Conservation (phyloP, 2,329 filamentous ascomycete genomes). For the Tolypocladium tundrense region DNA sequence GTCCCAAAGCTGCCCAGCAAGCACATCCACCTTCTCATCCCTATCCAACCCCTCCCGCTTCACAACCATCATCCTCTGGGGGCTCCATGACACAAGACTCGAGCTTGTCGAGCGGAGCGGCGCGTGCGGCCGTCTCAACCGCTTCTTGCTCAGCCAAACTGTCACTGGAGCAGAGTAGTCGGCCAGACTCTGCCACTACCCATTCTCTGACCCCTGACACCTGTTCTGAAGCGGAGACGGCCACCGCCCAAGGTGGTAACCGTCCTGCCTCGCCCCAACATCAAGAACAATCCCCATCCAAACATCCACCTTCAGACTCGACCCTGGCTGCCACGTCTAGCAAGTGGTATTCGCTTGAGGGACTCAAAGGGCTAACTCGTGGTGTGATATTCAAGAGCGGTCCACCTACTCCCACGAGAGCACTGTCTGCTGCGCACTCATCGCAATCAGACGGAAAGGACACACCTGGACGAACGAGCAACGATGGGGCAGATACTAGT, state of each 20-base stretch:
- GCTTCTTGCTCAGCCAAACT: conserved; percentile 6
- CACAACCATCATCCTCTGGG: conserved; percentile 30
- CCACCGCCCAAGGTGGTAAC: not conserved
- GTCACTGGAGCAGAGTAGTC: conserved; percentile 1
- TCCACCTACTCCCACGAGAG: conserved; percentile 79
- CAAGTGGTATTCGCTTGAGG: conserved; percentile 54
- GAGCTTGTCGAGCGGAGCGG: conserved; percentile 12
- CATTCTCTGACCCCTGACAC: conserved; percentile 1
- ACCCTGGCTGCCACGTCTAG: conserved; percentile 26
- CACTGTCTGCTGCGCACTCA: conserved; percentile 57
- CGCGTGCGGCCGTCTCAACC: conserved; percentile 11
- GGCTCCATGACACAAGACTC: conserved; percentile 18
- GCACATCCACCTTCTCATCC: conserved; percentile 17
- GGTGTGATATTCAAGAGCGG: conserved; percentile 71
- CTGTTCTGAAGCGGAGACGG: not conserved
- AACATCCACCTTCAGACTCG: conserved; percentile 36
- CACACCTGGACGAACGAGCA: conserved; percentile 26
- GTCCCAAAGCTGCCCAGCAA: conserved; percentile 11
- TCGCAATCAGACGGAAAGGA: conserved; percentile 36
- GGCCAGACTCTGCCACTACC: conserved; percentile 1
- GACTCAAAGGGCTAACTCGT: conserved; percentile 83
- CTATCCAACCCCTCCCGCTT: conserved; percentile 50
- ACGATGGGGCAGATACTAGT: conserved; percentile 34
- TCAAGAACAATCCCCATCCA: conserved; percentile 20
- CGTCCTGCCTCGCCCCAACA: conserved; percentile 1